Base-by-base conservation (phyloP, 2,329 filamentous ascomycete genomes). In the Coniella vitis region DNA sequence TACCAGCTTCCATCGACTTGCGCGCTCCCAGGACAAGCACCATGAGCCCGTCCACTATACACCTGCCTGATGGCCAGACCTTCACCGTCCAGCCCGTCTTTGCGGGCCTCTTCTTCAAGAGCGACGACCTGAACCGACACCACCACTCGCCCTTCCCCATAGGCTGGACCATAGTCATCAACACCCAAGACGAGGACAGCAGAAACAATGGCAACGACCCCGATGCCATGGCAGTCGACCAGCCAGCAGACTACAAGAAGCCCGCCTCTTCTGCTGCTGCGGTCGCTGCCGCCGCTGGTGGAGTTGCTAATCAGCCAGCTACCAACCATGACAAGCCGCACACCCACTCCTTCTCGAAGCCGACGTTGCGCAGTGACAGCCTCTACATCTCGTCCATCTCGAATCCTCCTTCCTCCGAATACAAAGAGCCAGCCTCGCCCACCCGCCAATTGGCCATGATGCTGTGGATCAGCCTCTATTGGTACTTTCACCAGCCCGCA, bases 401-500 rank as follows among this genome's bases (percentile, higher is more conserved):
- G 43, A 88, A 86, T 56, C 89, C 91, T 0, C 86, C 85, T 43
- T 86, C 75, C 63, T 80, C 70, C 62, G 89, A 95, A 42, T 94
- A 86, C 69, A 88, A 86, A 62, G 81, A 88, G 1, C 79, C 85
- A 1, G 81, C 76, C 13, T 95, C 89, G 54, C 88, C 88, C 0
- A 93, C 89, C 1, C 76, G 90, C 38, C 87, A 95, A 68, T 87
- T 95, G 52, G 91, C 91, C 56, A 90, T 96, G 87, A 95, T 96
- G 86, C 76, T 97, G 7, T 97, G 89, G 87, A 82, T 90, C 31
- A 90, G 89, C 1, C 72, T 97, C 37, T 95, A 89, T 72, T 97
- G 91, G 91, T 97, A 97, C 71, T 97, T 96, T 59, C 90, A 96
- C 68, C 88, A 95, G 65, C 77, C 82, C 1, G 77, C 84, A 58